Evolutionary conservation across 208 protist genomes (phyloP), one percentile per base, ranked within the genome.

Genomic region (Spongospora subterranea): DNA sequence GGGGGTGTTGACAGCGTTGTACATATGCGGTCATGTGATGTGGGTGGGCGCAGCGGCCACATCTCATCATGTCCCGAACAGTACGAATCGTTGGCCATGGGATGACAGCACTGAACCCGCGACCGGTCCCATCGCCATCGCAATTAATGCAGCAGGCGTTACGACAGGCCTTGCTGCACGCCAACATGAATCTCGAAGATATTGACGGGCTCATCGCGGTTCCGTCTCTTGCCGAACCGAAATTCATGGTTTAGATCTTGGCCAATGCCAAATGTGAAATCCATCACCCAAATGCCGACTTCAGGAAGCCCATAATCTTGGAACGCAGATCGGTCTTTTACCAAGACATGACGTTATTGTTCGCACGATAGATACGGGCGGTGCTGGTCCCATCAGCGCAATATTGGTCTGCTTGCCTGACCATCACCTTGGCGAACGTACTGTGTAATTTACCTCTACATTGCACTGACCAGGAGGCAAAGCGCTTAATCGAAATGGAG

Each of bases 171-270:
- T 91, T 96, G 39, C 45, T 35, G 0, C 91, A 95, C 77, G 94
- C 95, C 0, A 93, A 94, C 76, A 92, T 97, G 64, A 29, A 45
- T 38, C 89, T 94, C 32, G 89, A 91, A 1, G 93, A 96, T 54
- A 45, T 97, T 0, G 94, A 94, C 29, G 95, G 90, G 0, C 93
- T 97, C 24, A 92, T 97, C n/a, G 95, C 95, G 13, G 94, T 95
- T 0, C 95, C 95, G 6, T 97, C 95, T 0, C 91, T 97, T 24
- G 94, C 95, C 20, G 93, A 94, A 0, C 93, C 90, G 0, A 95
- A 45, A 41, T 93, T 93, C 45, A 91, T 91, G 88, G 88, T 76
- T n/a, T 1, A n/a, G 32, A 35, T 60, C 13, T 88, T 88, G 39
- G 6, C 45, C 13, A 29, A 6, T 60, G 24, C 24, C 50, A 60